These are phyloP conservation scores for Geranium rotundifolium DNA, from an alignment of 345 rosid species.

Conservation along the genomic window DNA sequence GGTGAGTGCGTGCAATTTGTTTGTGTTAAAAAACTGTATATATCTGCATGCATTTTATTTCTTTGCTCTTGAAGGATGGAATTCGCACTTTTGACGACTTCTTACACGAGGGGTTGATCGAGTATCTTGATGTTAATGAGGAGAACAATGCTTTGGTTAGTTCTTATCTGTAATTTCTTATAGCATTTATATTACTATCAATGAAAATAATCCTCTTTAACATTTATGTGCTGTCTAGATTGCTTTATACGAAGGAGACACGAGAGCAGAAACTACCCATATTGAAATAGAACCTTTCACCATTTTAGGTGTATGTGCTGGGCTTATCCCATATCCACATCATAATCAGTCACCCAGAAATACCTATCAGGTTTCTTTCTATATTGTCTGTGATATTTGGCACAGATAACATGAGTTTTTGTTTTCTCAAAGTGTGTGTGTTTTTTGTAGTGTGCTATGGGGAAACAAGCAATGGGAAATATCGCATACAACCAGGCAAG, in stretches of 20 bases:
- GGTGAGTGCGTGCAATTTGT: constrained; percentile 33
- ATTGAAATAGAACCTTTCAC: constrained; percentile 97
- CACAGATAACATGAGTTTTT: constrained; percentile 1
- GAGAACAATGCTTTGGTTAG: constrained; percentile 91
- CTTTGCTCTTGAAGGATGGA: constrained; percentile 47
- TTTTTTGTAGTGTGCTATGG: constrained; percentile 81
- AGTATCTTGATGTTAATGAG: constrained; percentile 95
- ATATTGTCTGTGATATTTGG: constrained; percentile 10
- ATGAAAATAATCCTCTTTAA: constrained; percentile 6
- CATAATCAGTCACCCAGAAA: constrained; percentile 99
- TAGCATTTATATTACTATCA: not conserved
- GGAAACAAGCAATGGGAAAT: constrained; percentile 99
- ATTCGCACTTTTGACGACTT: constrained; percentile 85
- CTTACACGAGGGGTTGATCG: constrained; percentile 74
- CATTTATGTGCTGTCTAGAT: constrained; percentile 37
- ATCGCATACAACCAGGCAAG: constrained; percentile 90
- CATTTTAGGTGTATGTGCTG: constrained; percentile 90
- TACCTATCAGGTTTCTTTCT: constrained; percentile 68
- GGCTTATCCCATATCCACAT: constrained; percentile 92
- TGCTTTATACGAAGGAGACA: constrained; percentile 78
- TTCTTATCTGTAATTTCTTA: constrained; percentile 1
- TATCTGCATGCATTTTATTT: constrained; percentile 12
- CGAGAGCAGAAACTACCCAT: constrained; percentile 66
- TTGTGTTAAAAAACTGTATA: constrained; percentile 2
- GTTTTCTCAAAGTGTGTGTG: constrained; percentile 3